Evolutionary conservation across 2,329 filamentous ascomycete species (phyloP).

Genomic region (Aspergillus unguis): DNA sequence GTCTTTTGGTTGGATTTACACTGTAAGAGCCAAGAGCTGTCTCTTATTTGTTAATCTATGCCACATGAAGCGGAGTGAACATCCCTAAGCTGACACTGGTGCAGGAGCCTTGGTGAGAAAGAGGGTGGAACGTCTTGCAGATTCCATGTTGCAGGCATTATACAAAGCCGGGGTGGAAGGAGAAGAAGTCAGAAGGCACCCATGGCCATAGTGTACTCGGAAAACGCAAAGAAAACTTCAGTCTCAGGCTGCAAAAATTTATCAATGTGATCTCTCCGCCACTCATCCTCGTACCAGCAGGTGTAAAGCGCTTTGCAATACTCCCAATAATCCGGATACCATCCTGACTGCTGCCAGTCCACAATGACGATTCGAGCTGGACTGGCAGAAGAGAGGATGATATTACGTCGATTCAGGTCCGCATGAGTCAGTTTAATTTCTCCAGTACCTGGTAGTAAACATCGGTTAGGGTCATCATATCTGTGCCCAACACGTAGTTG

Average conservation of each 20-base stretch:
- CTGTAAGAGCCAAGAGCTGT: too few species aligned
- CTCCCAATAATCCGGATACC: constrained; percentile 36
- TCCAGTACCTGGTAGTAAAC: constrained; percentile 25
- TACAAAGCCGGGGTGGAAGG: not conserved
- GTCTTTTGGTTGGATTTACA: too few species aligned
- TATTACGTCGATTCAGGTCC: constrained; percentile 32
- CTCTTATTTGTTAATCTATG: too few species aligned
- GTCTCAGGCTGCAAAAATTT: constrained; percentile 7
- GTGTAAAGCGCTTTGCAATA: constrained; percentile 33
- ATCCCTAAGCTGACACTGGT: too few species aligned
- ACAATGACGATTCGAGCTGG: constrained; percentile 25
- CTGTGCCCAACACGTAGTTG: constrained; percentile 9
- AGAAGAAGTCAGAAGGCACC: constrained; percentile 11
- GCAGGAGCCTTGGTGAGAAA: too few species aligned
- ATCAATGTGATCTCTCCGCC: constrained; percentile 13
- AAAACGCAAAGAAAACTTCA: constrained; percentile 4
- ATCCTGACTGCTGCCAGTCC: constrained; percentile 32
- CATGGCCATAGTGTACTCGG: constrained; percentile 16
- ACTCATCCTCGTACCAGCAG: constrained; percentile 14
- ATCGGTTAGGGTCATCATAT: constrained; percentile 21
- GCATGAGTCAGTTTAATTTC: constrained; percentile 34
- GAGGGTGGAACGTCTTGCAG: too few species aligned
- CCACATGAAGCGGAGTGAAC: too few species aligned
- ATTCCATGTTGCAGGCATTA: not conserved
- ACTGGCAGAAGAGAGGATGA: constrained; percentile 26